phyloP scores from a whole-genome alignment of 2,329 filamentous ascomycete species.

The Trematosphaeria pertusa region DNA sequence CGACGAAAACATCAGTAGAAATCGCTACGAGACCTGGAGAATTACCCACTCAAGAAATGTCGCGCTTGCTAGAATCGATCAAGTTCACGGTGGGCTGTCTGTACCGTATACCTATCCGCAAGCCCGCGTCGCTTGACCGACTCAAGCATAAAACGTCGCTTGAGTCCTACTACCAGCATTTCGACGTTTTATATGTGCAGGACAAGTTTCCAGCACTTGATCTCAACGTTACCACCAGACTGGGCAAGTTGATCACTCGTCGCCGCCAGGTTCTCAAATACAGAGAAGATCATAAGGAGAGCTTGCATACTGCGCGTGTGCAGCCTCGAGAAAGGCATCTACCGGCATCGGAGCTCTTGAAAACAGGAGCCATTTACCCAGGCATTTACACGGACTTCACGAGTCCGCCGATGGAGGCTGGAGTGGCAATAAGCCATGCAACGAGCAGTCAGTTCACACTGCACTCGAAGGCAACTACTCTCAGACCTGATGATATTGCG shows the following conservation, averaged over 20 bases:
- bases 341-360: no score
- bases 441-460: slow-evolving; percentile 3
- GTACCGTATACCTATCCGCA: slow-evolving; percentile 4
- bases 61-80: slow-evolving; percentile 3
- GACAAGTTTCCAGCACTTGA: slow-evolving; percentile 14
- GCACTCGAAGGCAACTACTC: slow-evolving; percentile 12
- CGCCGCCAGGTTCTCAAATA: slow-evolving; percentile 18
- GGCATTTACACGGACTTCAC: no score
- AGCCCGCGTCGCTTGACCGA: slow-evolving; percentile 10
- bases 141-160: slow-evolving; percentile 3
- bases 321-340: no score
- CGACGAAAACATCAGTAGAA: no score
- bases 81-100: slow-evolving; percentile 1
- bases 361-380: no score
- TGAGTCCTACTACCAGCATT: slow-evolving; percentile 10
- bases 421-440: slow-evolving; percentile 1
- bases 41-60: slow-evolving; percentile 5
- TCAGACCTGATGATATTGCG: not conserved
- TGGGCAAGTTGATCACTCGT: slow-evolving; percentile 17
- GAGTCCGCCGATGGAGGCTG: no score
- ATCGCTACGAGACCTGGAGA: no score
- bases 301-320: slow-evolving; percentile 4
- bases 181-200: slow-evolving; percentile 15
- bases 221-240: slow-evolving; percentile 2
- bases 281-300: slow-evolving; percentile 8